Base-by-base conservation (phyloP, 2,329 filamentous ascomycete genomes). In the Fusarium sp. region DNA sequence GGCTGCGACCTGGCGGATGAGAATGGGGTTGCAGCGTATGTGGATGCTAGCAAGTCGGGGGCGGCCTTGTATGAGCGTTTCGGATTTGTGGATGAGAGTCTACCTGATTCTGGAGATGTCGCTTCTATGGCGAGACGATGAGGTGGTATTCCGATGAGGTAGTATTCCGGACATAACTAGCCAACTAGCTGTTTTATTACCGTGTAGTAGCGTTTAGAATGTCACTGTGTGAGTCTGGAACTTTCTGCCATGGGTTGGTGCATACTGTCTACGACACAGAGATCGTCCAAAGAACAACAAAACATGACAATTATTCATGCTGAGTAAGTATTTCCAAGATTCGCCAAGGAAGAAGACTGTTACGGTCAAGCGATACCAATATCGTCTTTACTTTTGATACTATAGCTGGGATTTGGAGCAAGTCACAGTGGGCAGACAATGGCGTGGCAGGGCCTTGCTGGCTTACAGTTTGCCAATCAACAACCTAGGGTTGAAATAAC, bases 1-100 rank as follows among this genome's bases (percentile, higher is more conserved):
- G 73, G 74, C 2, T 75, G 74, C 13, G 64, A 75, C 12, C 56
- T 74, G 8, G 74, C 72, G 0, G 74, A 76, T 8, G 37, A 59
- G 10, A 22, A 74, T 3, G 48, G 62, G 2, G 70, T 72, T 25
- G 70, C 47, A 18, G 70, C 67, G 3, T 76, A 76, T 49, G 73
- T 76, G 3, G 74, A 76, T 53, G 73, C 74, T 2, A 75, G 53
- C 16, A 67, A 71, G 20, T 41, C 47, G 9, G 70, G 70, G 12
- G 59, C 58, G 8, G 44, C 53, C 3, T 41, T 72, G 11, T 72
- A 72, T 7, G 34, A 55, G 27, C 59, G 60, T 20, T 71, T 68
- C 24, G 62, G 67, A 11, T 72, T 72, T 52, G 47, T 68, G 12
- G 70, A 72, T 14, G 54, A 68, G 34, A 71, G 65, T 4, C 34